These are phyloP conservation scores for Eimeria acervulina DNA, from an alignment of 169 alveolate species.

Conservation along the genomic window DNA sequence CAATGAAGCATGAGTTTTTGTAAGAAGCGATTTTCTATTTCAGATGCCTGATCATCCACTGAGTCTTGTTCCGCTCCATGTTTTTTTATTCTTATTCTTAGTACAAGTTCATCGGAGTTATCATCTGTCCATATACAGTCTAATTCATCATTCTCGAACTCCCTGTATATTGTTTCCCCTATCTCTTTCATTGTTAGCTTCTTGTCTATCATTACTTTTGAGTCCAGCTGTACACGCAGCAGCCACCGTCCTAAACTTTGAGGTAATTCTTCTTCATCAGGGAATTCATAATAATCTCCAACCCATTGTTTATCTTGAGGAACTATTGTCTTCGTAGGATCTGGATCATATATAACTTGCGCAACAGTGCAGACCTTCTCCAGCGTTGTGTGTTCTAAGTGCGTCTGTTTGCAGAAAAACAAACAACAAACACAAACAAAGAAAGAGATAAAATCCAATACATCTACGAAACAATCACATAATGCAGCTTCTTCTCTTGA, in stretches of 20 bases:
- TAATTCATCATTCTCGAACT: slow-evolving; percentile 94
- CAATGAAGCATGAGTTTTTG: slow-evolving; percentile 93
- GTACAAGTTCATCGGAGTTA: slow-evolving; percentile 97
- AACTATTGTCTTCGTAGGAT: slow-evolving; percentile 96
- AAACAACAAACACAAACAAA: background rate
- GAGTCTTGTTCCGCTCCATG: slow-evolving; percentile 79
- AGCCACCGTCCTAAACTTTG: slow-evolving; percentile 96
- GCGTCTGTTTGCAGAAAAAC: slow-evolving; percentile 88
- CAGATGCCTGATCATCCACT: slow-evolving; percentile 82
- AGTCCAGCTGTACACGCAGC: slow-evolving; percentile 97
- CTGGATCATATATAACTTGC: slow-evolving; percentile 98
- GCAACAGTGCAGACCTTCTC: slow-evolving; percentile 95
- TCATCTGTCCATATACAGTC: slow-evolving; percentile 98
- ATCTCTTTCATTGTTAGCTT: slow-evolving; percentile 96
- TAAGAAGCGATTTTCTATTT: slow-evolving; percentile 93
- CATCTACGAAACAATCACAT: background rate
- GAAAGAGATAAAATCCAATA: background rate
- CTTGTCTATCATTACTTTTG: slow-evolving; percentile 97
- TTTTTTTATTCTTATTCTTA: slow-evolving; percentile 95
- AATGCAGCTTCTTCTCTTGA: no score
- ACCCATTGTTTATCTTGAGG: slow-evolving; percentile 96
- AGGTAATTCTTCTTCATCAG: slow-evolving; percentile 96
- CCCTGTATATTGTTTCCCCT: slow-evolving; percentile 92
- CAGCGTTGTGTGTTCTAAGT: slow-evolving; percentile 97
- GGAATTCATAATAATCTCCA: slow-evolving; percentile 96